Percentiles rank a stretch among this genome's conserved stretches.
These are phyloP conservation scores for Celoporthe dispersa DNA, from an alignment of 2,329 filamentous ascomycete genomes.

Conservation along the genomic window DNA sequence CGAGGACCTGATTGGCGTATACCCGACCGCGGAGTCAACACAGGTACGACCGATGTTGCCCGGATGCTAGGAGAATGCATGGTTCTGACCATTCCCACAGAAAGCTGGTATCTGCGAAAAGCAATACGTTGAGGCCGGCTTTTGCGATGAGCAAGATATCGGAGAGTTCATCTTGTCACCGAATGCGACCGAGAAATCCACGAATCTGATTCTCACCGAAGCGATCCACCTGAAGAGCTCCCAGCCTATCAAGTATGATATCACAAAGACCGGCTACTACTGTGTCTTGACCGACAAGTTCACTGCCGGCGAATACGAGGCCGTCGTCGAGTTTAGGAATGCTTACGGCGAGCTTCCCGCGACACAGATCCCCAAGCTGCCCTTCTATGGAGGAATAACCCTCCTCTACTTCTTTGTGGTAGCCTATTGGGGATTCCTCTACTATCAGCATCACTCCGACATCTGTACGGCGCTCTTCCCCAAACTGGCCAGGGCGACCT, in stretches of 20 bases:
- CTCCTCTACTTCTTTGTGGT: conserved; percentile 90
- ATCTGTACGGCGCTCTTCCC: conserved; percentile 63
- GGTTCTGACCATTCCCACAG: conserved; percentile 41
- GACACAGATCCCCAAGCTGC: conserved; percentile 93
- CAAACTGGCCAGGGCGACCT: neutral
- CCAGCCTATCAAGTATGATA: conserved; percentile 75
- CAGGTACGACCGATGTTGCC: conserved; percentile 49
- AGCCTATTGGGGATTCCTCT: conserved; percentile 90
- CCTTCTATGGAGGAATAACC: conserved; percentile 93
- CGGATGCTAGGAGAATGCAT: conserved; percentile 11
- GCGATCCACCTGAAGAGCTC: conserved; percentile 82
- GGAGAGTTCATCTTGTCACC: conserved; percentile 82
- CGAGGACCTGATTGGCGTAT: conserved; percentile 75
- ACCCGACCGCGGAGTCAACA: conserved; percentile 56
- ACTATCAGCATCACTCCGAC: conserved; percentile 91
- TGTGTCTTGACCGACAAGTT: conserved; percentile 83
- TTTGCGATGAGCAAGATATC: conserved; percentile 77
- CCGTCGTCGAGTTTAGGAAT: conserved; percentile 89
- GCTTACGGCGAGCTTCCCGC: conserved; percentile 95
- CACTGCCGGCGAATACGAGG: conserved; percentile 71
- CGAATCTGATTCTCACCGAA: conserved; percentile 74
- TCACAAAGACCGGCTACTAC: conserved; percentile 94
- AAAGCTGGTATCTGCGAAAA: conserved; percentile 72
- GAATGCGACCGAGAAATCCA: conserved; percentile 74
- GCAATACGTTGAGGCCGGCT: conserved; percentile 66